These are phyloP conservation scores for Phytopythium boreale DNA, from an alignment of 352 stramenopile species.

Conservation along the genomic window DNA sequence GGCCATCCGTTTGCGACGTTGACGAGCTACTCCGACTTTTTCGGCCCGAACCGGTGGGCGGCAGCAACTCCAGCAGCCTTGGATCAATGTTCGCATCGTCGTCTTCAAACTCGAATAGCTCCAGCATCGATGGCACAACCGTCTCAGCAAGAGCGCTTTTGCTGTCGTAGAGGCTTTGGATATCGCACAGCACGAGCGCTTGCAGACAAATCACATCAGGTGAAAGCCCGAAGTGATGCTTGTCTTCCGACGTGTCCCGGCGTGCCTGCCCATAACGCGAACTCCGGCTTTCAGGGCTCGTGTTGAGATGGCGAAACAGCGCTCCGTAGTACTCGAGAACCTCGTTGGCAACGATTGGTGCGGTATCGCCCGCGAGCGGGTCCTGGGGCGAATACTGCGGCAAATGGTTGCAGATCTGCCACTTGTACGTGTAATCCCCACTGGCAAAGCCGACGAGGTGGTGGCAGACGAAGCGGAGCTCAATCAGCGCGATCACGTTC, in stretches of 20 bases:
- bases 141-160: constrained; percentile 68
- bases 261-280: constrained; percentile 24
- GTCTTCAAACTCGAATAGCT: constrained; percentile 79
- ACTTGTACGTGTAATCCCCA: constrained; percentile 62
- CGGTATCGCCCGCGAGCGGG: constrained; percentile 50
- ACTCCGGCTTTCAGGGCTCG: constrained; percentile 41
- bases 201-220: constrained; percentile 57
- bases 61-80: constrained; percentile 36
- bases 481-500: constrained; percentile 65
- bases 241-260: constrained; percentile 9
- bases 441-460: constrained; percentile 66
- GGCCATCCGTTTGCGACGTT: constrained; percentile 28
- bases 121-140: constrained; percentile 57
- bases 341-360: constrained; percentile 68
- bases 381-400: constrained; percentile 38
- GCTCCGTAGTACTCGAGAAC: constrained; percentile 75
- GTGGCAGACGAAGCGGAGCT: constrained; percentile 81
- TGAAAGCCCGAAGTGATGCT: constrained; percentile 42
- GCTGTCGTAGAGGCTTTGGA: constrained; percentile 76
- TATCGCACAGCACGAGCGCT: constrained; percentile 71
- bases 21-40: constrained; percentile 34
- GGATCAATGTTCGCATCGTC: constrained; percentile 61
- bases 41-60: constrained; percentile 19
- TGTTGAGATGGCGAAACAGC: constrained; percentile 61
- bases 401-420: constrained; percentile 73